Conservation (phyloP, 2,329 filamentous ascomycete genomes). For the Sporothrix schenckii region DNA sequence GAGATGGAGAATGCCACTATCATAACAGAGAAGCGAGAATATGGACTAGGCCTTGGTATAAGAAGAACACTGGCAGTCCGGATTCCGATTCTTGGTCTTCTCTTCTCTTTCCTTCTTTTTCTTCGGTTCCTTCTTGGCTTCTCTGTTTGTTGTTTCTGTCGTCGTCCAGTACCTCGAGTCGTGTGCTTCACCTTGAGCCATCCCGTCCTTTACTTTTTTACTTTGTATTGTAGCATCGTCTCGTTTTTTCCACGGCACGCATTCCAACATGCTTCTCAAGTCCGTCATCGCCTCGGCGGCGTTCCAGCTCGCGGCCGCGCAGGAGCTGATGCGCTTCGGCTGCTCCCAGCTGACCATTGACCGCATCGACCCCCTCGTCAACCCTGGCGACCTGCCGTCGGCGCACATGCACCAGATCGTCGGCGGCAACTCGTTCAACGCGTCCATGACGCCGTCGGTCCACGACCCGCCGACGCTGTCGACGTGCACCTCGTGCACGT, state of each 20-base stretch:
- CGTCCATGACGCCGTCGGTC: conserved; percentile 41
- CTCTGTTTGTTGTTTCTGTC: background rate
- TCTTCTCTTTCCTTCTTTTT: background rate
- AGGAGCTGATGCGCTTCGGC: conserved; percentile 43
- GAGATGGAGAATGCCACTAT: background rate
- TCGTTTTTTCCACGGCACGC: background rate
- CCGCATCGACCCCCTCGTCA: conserved; percentile 41
- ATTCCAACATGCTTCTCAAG: conserved; percentile 41
- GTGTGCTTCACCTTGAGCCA: background rate
- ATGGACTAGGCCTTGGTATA: background rate
- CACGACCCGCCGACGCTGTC: conserved; percentile 32
- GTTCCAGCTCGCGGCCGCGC: conserved; percentile 39
- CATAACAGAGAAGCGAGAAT: background rate
- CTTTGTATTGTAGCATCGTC: background rate
- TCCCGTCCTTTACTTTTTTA: conserved; percentile 12
- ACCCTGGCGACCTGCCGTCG: conserved; percentile 44
- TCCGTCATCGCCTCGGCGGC: conserved; percentile 39
- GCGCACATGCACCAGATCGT: conserved; percentile 47
- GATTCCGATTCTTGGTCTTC: background rate
- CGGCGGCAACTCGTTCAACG: conserved; percentile 48
- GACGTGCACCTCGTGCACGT: conserved; percentile 40
- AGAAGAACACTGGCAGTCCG: conserved; percentile 12
- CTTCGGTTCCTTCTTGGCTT: background rate
- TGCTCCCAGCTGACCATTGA: conserved; percentile 39
- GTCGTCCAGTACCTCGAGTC: conserved; percentile 9